phyloP scores from a whole-genome alignment of 2,329 filamentous ascomycete species.

The Aureobasidium sp. region DNA sequence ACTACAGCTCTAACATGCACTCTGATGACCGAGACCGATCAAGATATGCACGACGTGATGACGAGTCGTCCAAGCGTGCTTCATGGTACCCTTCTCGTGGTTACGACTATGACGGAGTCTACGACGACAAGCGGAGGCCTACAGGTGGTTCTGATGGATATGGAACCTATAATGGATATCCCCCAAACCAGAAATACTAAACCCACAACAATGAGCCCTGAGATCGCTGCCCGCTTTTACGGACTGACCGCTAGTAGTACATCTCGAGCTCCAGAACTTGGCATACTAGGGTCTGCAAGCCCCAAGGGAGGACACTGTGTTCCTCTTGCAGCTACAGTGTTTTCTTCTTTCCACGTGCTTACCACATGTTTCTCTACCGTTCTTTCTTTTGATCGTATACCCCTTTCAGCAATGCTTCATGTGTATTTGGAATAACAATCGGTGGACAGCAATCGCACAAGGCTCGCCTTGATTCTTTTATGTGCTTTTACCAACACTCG shows the following conservation, averaged over 20 bases:
- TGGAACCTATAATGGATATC: slow-evolving; percentile 3
- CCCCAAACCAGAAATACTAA: slow-evolving; percentile 2
- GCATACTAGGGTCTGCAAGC: neutral
- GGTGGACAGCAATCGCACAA: neutral
- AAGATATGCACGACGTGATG: slow-evolving; percentile 7
- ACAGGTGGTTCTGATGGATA: slow-evolving; percentile 12
- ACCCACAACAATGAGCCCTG: neutral
- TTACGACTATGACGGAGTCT: neutral
- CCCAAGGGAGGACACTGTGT: neutral
- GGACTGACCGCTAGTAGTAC: neutral
- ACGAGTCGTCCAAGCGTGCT: neutral
- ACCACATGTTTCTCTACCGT: neutral
- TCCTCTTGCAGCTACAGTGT: neutral
- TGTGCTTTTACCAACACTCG: neutral
- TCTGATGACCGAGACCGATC: slow-evolving; percentile 11
- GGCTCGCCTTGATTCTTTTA: neutral
- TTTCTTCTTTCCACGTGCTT: too few relatives aligned
- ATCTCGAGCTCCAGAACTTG: neutral
- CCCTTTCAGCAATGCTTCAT: neutral
- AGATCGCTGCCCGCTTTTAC: neutral
- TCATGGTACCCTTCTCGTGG: slow-evolving; percentile 2
- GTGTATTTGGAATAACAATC: neutral
- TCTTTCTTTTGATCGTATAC: neutral
- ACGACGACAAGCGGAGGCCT: slow-evolving; percentile 8
- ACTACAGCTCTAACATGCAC: slow-evolving; percentile 18